These are phyloP conservation scores for Pestalotiopsis sp. DNA, from an alignment of 2,329 filamentous ascomycete genomes.

Conservation along the genomic window DNA sequence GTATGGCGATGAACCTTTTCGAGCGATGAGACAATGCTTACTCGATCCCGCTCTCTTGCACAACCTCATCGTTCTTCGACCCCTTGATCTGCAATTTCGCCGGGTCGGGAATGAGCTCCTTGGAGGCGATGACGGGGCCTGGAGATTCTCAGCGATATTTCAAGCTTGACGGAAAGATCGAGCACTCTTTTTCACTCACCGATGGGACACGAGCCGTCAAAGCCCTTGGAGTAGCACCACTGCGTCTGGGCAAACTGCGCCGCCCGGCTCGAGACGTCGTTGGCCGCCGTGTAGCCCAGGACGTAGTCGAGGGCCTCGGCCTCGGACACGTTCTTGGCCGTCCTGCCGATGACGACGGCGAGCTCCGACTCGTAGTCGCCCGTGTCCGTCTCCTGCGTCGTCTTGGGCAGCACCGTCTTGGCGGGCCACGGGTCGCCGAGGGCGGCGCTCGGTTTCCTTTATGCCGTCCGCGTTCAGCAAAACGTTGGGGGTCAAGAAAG, in stretches of 20 bases:
- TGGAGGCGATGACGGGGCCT: slow-evolving; percentile 52
- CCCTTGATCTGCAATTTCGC: slow-evolving; percentile 42
- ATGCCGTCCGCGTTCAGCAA: not conserved
- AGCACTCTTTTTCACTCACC: not conserved
- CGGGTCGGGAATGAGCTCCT: slow-evolving; percentile 42
- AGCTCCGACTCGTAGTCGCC: slow-evolving; percentile 64
- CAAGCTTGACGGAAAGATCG: not conserved
- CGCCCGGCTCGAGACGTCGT: slow-evolving; percentile 64
- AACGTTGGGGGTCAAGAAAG: not conserved
- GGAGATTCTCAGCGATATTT: slow-evolving; percentile 23
- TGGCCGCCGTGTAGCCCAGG: slow-evolving; percentile 64
- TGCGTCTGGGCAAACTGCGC: slow-evolving; percentile 56
- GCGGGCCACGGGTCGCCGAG: slow-evolving; percentile 57
- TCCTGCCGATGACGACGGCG: slow-evolving; percentile 55
- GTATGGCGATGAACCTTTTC: slow-evolving; percentile 20
- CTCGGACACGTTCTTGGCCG: slow-evolving; percentile 56
- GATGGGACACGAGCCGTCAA: slow-evolving; percentile 55
- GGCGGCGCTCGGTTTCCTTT: slow-evolving; percentile 53
- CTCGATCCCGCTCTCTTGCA: slow-evolving; percentile 46
- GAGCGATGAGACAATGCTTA: slow-evolving; percentile 18
- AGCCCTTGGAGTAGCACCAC: slow-evolving; percentile 62
- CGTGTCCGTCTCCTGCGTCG: slow-evolving; percentile 53
- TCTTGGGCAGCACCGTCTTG: slow-evolving; percentile 54
- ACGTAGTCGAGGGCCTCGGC: slow-evolving; percentile 60
- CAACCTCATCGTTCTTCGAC: slow-evolving; percentile 51